Conservation (phyloP, 208 protist species). For the Trypanosoma platydactyli region DNA sequence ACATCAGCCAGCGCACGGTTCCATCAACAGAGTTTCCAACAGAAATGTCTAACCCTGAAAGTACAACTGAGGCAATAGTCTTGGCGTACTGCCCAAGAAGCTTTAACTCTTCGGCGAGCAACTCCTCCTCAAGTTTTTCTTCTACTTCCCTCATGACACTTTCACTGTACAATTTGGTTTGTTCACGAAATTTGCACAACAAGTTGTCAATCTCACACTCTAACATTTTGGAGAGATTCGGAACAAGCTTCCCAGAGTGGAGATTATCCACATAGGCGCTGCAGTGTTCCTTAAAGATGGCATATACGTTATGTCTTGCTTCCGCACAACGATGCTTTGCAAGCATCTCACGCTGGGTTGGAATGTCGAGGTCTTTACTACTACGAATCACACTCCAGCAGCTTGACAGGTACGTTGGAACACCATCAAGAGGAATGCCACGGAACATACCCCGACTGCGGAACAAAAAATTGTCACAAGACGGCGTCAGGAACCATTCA, state of each 20-base stretch:
- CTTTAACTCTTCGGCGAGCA: constrained; percentile 48
- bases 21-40: constrained; percentile 56
- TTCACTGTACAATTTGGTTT: constrained; percentile 71
- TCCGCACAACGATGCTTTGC: constrained; percentile 94
- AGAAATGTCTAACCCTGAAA: constrained; percentile 46
- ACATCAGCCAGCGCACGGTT: constrained; percentile 45
- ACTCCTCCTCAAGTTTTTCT: constrained; percentile 51
- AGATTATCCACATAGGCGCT: constrained; percentile 54
- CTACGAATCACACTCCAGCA: constrained; percentile 93
- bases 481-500: constrained; percentile 55
- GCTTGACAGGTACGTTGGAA: constrained; percentile 77
- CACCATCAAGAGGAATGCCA: constrained; percentile 81
- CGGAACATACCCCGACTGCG: constrained; percentile 69
- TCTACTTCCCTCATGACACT: constrained; percentile 42
- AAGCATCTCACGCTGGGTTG: constrained; percentile 96
- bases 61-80: constrained; percentile 49
- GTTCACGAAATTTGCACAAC: constrained; percentile 41
- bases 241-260: constrained; percentile 57
- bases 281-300: constrained; percentile 34
- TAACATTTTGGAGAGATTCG: constrained; percentile 52
- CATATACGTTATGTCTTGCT: constrained; percentile 27
- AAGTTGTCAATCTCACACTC: constrained; percentile 54
- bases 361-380: constrained; percentile 97
- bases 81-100: constrained; percentile 59
- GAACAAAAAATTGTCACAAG: constrained; percentile 67